Evolutionary conservation across 495 filamentous ascomycete species (phyloP).

Genomic region (Penicillium ochrochloron): DNA sequence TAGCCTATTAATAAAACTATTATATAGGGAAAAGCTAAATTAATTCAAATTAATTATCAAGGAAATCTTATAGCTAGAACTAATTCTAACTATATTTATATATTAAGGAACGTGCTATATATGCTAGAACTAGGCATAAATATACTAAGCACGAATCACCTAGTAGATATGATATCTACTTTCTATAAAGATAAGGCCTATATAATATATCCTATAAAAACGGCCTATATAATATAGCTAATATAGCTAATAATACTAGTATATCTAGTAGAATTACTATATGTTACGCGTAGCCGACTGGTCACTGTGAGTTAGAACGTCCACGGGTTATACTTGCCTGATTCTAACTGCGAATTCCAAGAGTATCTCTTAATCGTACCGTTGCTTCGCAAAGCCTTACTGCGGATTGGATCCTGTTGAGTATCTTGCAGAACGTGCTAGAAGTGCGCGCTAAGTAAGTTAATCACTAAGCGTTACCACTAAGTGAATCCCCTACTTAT

Average conservation of each 20-base stretch:
- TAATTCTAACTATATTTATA: slow-evolving; percentile 3
- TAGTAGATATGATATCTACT: neutral
- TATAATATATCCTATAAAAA: neutral
- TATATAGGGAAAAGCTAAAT: slow-evolving; percentile 2
- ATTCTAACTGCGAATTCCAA: no score
- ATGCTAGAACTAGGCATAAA: neutral
- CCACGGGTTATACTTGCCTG: no score
- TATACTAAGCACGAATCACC: neutral
- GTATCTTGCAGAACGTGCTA: no score
- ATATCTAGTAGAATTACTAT: neutral
- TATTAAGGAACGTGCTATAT: neutral
- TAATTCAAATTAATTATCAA: neutral
- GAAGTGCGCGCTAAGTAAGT: no score
- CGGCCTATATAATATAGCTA: no score
- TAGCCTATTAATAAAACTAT: neutral
- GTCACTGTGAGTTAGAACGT: no score
- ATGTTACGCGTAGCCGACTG: no score
- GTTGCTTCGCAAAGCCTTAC: no score
- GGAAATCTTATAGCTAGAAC: neutral
- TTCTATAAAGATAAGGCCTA: neutral
- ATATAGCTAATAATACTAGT: no score
- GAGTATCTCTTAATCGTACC: no score
- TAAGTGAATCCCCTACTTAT: neutral
- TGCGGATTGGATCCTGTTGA: no score
- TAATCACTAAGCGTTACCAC: no score